A percentile compares a stretch with the other conserved stretches of the same genome.
These are phyloP conservation scores for Alternaria ethzedia DNA, from an alignment of 2,329 filamentous ascomycete species.

Conservation along the genomic window DNA sequence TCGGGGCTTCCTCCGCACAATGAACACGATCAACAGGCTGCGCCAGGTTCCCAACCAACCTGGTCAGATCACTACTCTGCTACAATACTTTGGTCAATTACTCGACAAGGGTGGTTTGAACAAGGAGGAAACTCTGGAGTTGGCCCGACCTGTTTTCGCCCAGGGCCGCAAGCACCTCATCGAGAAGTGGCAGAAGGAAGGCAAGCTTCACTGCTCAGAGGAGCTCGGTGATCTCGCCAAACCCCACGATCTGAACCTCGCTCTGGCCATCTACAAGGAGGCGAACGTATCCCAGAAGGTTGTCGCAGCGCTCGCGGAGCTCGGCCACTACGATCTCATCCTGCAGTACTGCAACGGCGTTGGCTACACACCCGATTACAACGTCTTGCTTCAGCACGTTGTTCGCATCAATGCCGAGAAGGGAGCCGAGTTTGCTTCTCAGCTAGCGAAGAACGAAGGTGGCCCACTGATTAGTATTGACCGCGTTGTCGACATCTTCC, in stretches of 20 bases:
- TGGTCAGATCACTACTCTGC: constrained; percentile 88
- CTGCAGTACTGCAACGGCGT: constrained; percentile 84
- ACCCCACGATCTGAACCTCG: constrained; percentile 85
- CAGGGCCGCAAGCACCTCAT: constrained; percentile 95
- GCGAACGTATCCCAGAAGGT: constrained; percentile 93
- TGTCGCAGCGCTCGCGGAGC: constrained; percentile 92
- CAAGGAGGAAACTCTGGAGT: constrained; percentile 89
- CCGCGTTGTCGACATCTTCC: constrained; percentile 96
- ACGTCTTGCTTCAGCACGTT: constrained; percentile 81
- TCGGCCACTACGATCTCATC: constrained; percentile 96
- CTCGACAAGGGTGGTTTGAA: constrained; percentile 95
- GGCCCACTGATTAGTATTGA: constrained; percentile 90
- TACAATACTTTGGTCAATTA: constrained; percentile 97
- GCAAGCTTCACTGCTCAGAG: constrained; percentile 95
- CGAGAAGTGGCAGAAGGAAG: constrained; percentile 97
- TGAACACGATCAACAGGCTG: constrained; percentile 95
- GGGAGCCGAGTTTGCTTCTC: constrained; percentile 91
- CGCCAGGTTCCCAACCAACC: constrained; percentile 82
- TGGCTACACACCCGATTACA: constrained; percentile 95
- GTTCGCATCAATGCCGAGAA: constrained; percentile 91
- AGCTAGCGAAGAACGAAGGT: constrained; percentile 85
- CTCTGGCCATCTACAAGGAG: constrained; percentile 86
- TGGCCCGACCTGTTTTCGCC: constrained; percentile 88
- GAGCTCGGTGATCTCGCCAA: constrained; percentile 94
- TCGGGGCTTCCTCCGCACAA: constrained; percentile 89